phyloP scores from a whole-genome alignment of 805 yeast genomes.

The Metschnikowia gelsemii region DNA sequence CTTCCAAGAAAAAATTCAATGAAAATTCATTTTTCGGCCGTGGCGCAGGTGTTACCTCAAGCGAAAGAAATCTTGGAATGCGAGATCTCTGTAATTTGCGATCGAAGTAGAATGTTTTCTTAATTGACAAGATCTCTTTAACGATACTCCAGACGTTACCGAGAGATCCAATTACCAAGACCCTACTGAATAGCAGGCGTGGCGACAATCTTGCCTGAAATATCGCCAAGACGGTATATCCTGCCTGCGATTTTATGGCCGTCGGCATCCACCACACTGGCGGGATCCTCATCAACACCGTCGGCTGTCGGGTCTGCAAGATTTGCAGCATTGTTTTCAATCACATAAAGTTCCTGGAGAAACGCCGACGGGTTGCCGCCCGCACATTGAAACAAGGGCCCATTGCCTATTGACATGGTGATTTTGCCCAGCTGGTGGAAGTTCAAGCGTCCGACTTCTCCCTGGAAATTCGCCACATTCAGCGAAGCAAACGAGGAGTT shows the following conservation, averaged over 20 bases:
- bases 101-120: too few relatives aligned
- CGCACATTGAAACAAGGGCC: conserved; percentile 59
- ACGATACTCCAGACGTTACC: too few relatives aligned
- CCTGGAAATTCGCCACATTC: conserved; percentile 30
- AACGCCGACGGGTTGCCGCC: conserved; percentile 70
- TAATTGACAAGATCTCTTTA: too few relatives aligned
- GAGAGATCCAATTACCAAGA: too few relatives aligned
- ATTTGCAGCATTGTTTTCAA: conserved; percentile 38
- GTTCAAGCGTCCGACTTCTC: conserved; percentile 70
- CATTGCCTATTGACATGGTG: conserved; percentile 70
- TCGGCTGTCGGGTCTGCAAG: conserved; percentile 18
- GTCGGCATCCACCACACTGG: conserved; percentile 17
- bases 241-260: conserved; percentile 19
- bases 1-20: too few relatives aligned
- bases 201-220: conserved; percentile 21
- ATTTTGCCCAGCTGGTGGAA: conserved; percentile 83
- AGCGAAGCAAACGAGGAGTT: conserved; percentile 13
- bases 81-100: too few relatives aligned
- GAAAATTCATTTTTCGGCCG: too few relatives aligned
- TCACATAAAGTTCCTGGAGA: conserved; percentile 66
- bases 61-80: too few relatives aligned
- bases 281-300: conserved; percentile 32
- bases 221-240: conserved; percentile 18
- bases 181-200: conserved; percentile 16
- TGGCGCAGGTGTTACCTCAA: too few relatives aligned